Base-by-base conservation (phyloP, 2,329 filamentous ascomycete genomes). In the Pseudopithomyces maydicus region DNA sequence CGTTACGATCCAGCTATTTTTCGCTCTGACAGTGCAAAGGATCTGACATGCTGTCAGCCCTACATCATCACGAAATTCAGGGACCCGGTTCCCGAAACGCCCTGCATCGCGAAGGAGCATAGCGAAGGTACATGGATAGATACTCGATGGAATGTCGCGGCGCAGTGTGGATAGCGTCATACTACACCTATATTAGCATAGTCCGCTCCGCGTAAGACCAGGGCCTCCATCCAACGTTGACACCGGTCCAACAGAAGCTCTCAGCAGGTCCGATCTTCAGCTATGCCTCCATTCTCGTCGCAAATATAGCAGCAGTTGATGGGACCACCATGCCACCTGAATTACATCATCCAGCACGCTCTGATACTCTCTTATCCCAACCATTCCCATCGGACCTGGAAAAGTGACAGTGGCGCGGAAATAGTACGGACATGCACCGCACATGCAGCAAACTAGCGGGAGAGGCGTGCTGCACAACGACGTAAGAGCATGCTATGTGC, bases 391-490 rank as follows among this genome's bases (percentile, higher is more conserved):
- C 29, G 15, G 22, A 26, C 48, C n/a, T 8, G 11, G 29, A n/a
- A 33, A 42, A 42, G 48, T 43, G 38, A 52, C 29, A 50, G n/a
- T 33, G 32, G 15, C 15, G 38, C 48, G 48, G 38, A 17, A 52
- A 42, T 39, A 42, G 38, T 51, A 51, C 26, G 38, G 38, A 29
- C n/a, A 32, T 22, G 19, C 29, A 48, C 11, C 38, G 14, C 38
- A 44, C 29, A n/a, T 38, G 32, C 32, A 44, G 41, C 19, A 36
- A 44, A 29, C 41, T 52, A 52, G 41, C 32, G 22, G 41, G 36
- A 45, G 29, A 45, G 50, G 41, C 50, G 41, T 20, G 20, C 41
- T 52, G 50, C 50, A 38, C 50, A 32, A 45, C 41, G 50, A 52
- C 49, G 49, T 52, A 52, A 52, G 15, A 17, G 17, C 17, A 44